A percentile compares a stretch with the other conserved stretches of the same genome.
phyloP scores from a whole-genome alignment of 2,329 filamentous ascomycete species.

The Dothistroma pini region DNA sequence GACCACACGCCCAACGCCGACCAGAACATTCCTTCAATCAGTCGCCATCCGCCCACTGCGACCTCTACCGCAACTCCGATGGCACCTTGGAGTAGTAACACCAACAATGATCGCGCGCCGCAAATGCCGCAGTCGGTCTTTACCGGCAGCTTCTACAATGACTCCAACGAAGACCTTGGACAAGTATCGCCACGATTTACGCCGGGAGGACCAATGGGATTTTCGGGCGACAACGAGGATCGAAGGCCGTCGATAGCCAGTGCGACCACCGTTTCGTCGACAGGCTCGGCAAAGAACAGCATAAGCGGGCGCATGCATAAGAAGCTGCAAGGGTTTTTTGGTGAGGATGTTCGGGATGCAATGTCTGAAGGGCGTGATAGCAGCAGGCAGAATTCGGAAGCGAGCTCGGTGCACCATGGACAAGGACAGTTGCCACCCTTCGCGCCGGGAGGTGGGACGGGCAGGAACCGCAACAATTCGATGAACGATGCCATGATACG shows the following conservation, averaged over 20 bases:
- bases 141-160: constrained; percentile 59
- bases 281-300: constrained; percentile 67
- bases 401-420: constrained; percentile 31
- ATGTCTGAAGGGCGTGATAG: constrained; percentile 39
- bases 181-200: constrained; percentile 70
- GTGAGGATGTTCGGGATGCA: constrained; percentile 72
- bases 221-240: constrained; percentile 62
- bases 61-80: constrained; percentile 53
- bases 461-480: constrained; percentile 78
- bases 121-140: constrained; percentile 45
- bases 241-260: constrained; percentile 85
- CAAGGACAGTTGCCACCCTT: constrained; percentile 51
- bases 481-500: constrained; percentile 61
- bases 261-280: constrained; percentile 79
- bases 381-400: constrained; percentile 62
- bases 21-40: constrained; percentile 40
- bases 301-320: constrained; percentile 69
- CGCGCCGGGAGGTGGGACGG: constrained; percentile 39
- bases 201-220: constrained; percentile 49
- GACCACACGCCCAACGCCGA: constrained; percentile 30
- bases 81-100: constrained; percentile 44
- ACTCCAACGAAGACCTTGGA: constrained; percentile 66
- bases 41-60: constrained; percentile 52
- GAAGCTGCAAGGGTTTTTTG: constrained; percentile 87
- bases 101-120: constrained; percentile 30